A percentile compares a stretch with the other conserved stretches of the same genome.
Evolutionary conservation across 352 stramenopile species (phyloP).

Genomic region (Phytophthora quininea): DNA sequence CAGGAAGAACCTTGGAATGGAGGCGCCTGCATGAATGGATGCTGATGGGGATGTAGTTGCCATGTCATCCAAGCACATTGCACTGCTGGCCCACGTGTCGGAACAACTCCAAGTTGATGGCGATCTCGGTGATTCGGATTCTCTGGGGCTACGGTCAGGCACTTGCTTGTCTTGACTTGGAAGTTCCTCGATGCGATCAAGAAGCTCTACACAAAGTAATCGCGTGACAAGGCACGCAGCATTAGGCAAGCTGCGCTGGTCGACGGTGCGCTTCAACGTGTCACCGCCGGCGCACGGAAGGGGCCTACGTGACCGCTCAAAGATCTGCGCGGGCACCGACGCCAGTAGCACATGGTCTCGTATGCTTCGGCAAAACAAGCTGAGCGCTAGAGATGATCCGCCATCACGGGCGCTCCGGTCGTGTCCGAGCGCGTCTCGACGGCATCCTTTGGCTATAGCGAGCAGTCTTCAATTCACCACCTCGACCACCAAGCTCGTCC

Average conservation of each 20-base stretch:
- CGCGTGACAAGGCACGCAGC: not conserved
- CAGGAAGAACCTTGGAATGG: not conserved
- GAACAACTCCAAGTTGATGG: too few species aligned
- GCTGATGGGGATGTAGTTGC: not conserved
- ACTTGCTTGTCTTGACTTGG: too few species aligned
- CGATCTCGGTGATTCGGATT: too few species aligned
- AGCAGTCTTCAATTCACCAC: constrained; percentile 1
- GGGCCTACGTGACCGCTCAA: too few species aligned
- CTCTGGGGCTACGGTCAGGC: too few species aligned
- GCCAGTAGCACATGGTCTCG: constrained; percentile 1
- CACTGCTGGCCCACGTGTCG: too few species aligned
- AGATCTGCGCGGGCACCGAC: not conserved
- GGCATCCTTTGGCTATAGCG: not conserved
- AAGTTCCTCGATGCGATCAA: not conserved
- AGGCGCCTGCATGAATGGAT: not conserved
- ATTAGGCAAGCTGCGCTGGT: not conserved
- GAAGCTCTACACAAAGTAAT: too few species aligned
- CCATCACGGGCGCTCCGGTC: not conserved
- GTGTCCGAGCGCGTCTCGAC: not conserved
- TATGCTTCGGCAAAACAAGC: not conserved
- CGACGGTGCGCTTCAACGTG: not conserved
- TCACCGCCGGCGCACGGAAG: not conserved
- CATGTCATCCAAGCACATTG: too few species aligned
- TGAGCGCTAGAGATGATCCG: not conserved
- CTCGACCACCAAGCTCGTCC: not conserved